Base-by-base conservation (phyloP, 2,329 filamentous ascomycete genomes). In the Aureobasidium sp. region DNA sequence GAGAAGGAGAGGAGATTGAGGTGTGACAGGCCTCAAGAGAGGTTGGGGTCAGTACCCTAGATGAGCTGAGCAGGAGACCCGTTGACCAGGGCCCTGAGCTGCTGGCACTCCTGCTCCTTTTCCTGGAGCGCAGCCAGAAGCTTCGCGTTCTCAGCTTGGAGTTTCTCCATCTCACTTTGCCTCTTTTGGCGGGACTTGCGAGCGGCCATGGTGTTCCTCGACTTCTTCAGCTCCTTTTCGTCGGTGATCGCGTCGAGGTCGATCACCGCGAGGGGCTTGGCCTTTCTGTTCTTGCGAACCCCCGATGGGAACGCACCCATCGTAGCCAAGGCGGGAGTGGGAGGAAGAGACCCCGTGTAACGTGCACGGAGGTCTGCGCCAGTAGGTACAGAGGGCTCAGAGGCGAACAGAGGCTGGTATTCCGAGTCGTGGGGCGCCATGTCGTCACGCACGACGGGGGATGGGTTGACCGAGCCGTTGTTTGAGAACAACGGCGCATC, bases 121-220 rank as follows among this genome's bases (percentile, higher is more conserved):
- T 50, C 54, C 54, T 68, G 71, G 57, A 76, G 70, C 67, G 76
- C 71, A 45, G 67, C 72, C 69, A 77, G 74, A 68, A 77, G 75
- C 66, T 75, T 75, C 64, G 75, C 73, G 69, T 96, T 91, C 69
- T 84, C 81, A 42, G 82, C 82, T 78, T 95, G 89, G 49, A 96
- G 80, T 62, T 86, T 84, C 61, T 89, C 86, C 64, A 93, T 81
- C 68, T 87, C 84, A 72, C 88, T 82, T 62, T 90, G 85, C 79
- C 96, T 96, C 67, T 91, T 87, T 70, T 91, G 87, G 58, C 93
- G 87, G 63, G 91, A 96, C 78, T 96, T 96, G 67, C 93, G 91
- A 69, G 93, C 93, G 19, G 93, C 93, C 73, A 95, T 83, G 9
- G 91, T 96, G 75, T 97, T 97, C 67, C 91, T 88, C 56, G 91